Evolutionary conservation across 2,329 filamentous ascomycete species (phyloP).

Genomic region (Pseudogymnoascus sp.): DNA sequence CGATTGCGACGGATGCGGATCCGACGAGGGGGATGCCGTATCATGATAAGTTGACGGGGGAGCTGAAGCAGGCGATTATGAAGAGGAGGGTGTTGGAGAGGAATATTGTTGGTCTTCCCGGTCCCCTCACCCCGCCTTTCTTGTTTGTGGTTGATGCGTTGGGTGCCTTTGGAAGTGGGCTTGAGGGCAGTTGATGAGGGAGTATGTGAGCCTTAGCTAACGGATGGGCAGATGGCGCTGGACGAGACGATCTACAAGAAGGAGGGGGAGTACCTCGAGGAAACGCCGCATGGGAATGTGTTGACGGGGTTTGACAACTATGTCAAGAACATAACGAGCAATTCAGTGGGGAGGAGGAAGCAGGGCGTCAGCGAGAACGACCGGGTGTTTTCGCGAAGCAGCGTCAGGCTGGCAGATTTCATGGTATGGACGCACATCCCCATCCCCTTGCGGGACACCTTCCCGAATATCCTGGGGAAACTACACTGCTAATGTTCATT

Average conservation of each 20-base stretch:
- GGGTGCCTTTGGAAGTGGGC: neutral
- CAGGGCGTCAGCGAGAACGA: constrained; percentile 59
- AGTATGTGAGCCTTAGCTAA: constrained; percentile 18
- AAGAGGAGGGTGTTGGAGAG: constrained; percentile 37
- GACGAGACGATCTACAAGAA: constrained; percentile 80
- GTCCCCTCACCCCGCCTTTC: neutral
- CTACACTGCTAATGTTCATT: constrained; percentile 23
- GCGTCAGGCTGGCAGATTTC: constrained; percentile 17
- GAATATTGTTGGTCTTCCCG: constrained; percentile 40
- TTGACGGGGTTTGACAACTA: constrained; percentile 97
- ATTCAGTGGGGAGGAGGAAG: constrained; percentile 54
- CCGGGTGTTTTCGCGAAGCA: constrained; percentile 58
- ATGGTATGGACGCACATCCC: constrained; percentile 33
- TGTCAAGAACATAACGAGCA: constrained; percentile 74
- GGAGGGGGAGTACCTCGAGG: constrained; percentile 84
- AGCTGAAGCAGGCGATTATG: constrained; percentile 24
- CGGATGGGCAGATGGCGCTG: constrained; percentile 30
- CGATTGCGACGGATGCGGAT: constrained; percentile 7
- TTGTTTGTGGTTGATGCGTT: neutral
- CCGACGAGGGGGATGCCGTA: constrained; percentile 19
- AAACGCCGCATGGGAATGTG: constrained; percentile 84
- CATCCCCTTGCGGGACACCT: constrained; percentile 28
- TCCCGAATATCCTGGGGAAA: neutral
- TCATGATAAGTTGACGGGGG: constrained; percentile 24
- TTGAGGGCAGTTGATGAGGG: neutral